phyloP scores from a whole-genome alignment of 129 eudicot genomes.

The Flaveria ramosissima region DNA sequence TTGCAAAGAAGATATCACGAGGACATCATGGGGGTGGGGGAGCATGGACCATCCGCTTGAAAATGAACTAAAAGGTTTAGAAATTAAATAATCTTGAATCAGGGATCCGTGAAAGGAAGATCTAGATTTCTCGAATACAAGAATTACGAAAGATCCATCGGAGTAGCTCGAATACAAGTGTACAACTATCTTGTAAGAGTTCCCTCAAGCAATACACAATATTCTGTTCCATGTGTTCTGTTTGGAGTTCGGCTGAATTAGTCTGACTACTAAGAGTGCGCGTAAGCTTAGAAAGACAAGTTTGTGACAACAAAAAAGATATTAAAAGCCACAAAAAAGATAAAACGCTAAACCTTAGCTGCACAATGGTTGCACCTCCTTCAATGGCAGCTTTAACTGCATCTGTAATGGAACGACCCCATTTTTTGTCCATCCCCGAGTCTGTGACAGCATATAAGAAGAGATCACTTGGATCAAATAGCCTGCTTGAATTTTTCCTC shows the following conservation, averaged over 20 bases:
- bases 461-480: conserved; percentile 63
- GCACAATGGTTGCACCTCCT: conserved; percentile 94
- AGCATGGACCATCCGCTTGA: too few species aligned
- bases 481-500: conserved; percentile 39
- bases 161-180: not conserved
- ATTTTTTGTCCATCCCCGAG: conserved; percentile 78
- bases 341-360: conserved; percentile 57
- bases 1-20: not conserved
- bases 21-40: not conserved
- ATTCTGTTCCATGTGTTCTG: not conserved
- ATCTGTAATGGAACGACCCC: conserved; percentile 83
- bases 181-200: not conserved
- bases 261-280: not conserved
- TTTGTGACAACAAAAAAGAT: not conserved
- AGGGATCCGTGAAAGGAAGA: too few species aligned
- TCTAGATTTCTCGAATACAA: too few species aligned
- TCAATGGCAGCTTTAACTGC: conserved; percentile 88
- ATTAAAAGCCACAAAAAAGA: conserved; percentile 1
- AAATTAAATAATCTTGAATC: too few species aligned
- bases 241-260: not conserved
- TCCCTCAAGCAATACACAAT: not conserved
- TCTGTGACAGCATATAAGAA: conserved; percentile 92
- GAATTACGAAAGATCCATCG: not conserved
- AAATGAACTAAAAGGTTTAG: too few species aligned
- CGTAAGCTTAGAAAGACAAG: not conserved